Evolutionary conservation across 352 stramenopile genomes (phyloP), one percentile per base, ranked within the genome.

Genomic region (Globisporangium echinulatum): DNA sequence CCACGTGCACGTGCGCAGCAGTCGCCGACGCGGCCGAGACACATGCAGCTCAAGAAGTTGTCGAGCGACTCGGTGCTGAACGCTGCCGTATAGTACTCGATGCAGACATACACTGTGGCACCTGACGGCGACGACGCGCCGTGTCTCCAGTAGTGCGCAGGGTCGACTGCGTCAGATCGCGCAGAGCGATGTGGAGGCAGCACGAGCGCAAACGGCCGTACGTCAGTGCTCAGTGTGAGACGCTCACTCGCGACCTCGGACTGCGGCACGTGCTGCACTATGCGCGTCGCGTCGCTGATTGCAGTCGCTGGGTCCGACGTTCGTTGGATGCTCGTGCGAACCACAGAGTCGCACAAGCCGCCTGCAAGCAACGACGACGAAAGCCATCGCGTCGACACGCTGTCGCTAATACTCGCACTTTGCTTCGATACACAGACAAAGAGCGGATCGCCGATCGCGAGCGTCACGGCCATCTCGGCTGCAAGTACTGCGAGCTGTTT

Each of bases 401-500:
- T 33, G 25, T 33, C 25, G 25, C 25, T 33, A 37, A 3, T 19
- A 9, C 7, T 19, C 8, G 36, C 7, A 2, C 6, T 15, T 14
- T 9, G 14, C 13, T 33, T 17, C 25, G 43, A 7, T 0, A 44
- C 52, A 14, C 42, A 57, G 7, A 8, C 17, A 40, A 77, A 80
- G 11, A 64, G 63, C 0, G 68, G 66, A 19, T 89, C 68, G 0
- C 77, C 82, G 15, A 74, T 63, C 4, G 72, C 63, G 8, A 90
- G 58, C 9, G 82, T 91, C 17, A 86, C 51, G 0, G 66, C 67
- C 70, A 92, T 82, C 48, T 87, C 72, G 7, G 74, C 63, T 25
- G 68, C 54, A 1, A 92, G 60, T 11, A 79, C 63, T 9, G 70
- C 82, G 8, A 92, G 13, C 13, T 87, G 74, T 58, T 90, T 91